A percentile compares a stretch with the other conserved stretches of the same genome.
phyloP scores from a whole-genome alignment of 2,329 filamentous ascomycete species.

The Thielaviopsis populi region DNA sequence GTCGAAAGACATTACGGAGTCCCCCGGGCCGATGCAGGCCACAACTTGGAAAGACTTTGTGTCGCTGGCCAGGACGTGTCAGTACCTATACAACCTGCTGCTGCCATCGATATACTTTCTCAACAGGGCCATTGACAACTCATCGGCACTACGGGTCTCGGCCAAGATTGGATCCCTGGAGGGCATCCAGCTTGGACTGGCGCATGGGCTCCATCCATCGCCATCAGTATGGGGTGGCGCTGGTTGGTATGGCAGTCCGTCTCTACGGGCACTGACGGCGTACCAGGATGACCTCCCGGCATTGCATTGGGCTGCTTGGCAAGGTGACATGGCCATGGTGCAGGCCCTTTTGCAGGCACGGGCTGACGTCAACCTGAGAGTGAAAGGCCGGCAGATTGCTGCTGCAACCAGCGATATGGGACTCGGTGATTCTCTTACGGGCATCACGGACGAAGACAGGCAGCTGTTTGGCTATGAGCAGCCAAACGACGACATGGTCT shows the following conservation, averaged over 20 bases:
- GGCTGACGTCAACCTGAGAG: conserved; percentile 4
- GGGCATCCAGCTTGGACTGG: neutral
- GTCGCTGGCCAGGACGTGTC: conserved; percentile 10
- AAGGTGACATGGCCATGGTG: neutral
- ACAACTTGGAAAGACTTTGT: conserved; percentile 10
- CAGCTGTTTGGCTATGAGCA: neutral
- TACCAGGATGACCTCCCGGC: conserved; percentile 9
- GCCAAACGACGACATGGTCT: neutral
- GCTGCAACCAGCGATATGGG: neutral
- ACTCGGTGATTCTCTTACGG: conserved; percentile 2
- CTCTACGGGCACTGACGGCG: neutral
- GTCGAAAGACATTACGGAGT: neutral
- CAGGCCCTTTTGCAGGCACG: neutral
- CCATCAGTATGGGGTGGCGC: neutral
- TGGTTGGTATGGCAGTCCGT: conserved; percentile 9
- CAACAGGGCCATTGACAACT: conserved; percentile 11
- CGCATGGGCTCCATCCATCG: neutral
- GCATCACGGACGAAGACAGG: conserved; percentile 8
- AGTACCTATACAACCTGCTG: neutral
- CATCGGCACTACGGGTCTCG: conserved; percentile 10
- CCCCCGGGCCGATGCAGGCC: neutral
- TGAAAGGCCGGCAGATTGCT: neutral
- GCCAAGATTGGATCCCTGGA: conserved; percentile 9
- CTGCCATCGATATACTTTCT: conserved; percentile 8
- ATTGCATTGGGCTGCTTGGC: conserved; percentile 13